phyloP scores from a whole-genome alignment of 1,284 basidiomycete species.

The Ustilago cynodontis region DNA sequence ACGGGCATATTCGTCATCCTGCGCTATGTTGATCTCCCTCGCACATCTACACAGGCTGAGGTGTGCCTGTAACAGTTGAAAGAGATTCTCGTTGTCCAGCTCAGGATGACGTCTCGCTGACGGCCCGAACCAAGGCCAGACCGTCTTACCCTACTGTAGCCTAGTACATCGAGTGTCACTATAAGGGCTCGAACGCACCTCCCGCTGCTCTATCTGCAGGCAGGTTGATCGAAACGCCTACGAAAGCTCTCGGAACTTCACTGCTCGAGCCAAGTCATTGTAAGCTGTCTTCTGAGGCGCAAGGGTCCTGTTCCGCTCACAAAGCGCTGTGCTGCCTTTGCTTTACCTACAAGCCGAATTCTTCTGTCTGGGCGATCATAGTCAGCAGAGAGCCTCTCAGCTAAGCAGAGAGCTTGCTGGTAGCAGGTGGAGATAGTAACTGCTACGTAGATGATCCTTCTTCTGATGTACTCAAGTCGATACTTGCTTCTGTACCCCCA shows the following conservation, averaged over 20 bases:
- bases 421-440: too few species aligned
- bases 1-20: background rate
- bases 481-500: slow-evolving; percentile 33
- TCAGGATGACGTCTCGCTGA: slow-evolving; percentile 8
- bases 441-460: background rate
- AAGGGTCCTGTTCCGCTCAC: background rate
- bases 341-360: background rate
- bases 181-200: background rate
- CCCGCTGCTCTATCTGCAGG: background rate
- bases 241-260: background rate
- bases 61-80: slow-evolving; percentile 19
- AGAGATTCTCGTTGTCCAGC: slow-evolving; percentile 11
- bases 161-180: background rate
- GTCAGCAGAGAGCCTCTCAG: background rate
- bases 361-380: background rate
- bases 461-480: background rate
- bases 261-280: background rate
- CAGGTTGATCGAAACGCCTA: slow-evolving; percentile 27
- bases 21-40: background rate
- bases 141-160: background rate
- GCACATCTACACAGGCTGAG: background rate
- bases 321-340: background rate
- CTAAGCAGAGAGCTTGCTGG: background rate
- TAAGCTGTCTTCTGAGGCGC: background rate
- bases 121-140: background rate